Evolutionary conservation across 805 yeast genomes (phyloP), one percentile per base, ranked within the genome.

Genomic region (Kodamaea leandrae): DNA sequence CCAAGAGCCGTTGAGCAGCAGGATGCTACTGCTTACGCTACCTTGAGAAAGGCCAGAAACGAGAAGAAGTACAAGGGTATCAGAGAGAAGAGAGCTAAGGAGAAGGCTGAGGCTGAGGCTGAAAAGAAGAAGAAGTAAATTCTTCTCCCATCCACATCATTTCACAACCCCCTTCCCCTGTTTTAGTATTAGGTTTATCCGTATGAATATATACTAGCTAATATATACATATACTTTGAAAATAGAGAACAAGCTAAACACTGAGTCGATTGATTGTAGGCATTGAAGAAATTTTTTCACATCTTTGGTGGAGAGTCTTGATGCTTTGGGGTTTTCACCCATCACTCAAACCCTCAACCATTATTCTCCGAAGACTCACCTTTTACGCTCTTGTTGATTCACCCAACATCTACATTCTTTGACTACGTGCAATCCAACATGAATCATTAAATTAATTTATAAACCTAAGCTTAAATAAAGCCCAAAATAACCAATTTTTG

Each of bases 51-150:
- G 64, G 98, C 98, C 55, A 86, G 93, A 81, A 83, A 95, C 60
- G 86, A 86, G 63, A 88, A 91, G 82, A 88, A 80, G 75, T 85
- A 79, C 85, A 78, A 73, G 72, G 99, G 99, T 81, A 78, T 80
- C 77, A 89, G 95, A 78, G 98, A 83, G 71, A 93, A 91, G 95
- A 86, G 96, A 78, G 96, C 96, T 66, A 82, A 72, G 69, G 97
- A 90, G 60, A 81, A 80, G 80, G 97, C 96, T 72, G 98, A 88
- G 78, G 98, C 97, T 72, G 99, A 90, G 80, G 96, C 95, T 77
- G 96, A 89, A 67, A 90, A 90, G 91, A 64, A 68, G 66, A 90
- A 90, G 90, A 88, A 88, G 83, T 88, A 86, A 82, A 63, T 50
- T 43, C 48, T 27, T 27, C 32, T 13, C 28, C 17, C 32, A 27